These are phyloP conservation scores for Neurospora sp. DNA, from an alignment of 495 filamentous ascomycete species.

Conservation along the genomic window DNA sequence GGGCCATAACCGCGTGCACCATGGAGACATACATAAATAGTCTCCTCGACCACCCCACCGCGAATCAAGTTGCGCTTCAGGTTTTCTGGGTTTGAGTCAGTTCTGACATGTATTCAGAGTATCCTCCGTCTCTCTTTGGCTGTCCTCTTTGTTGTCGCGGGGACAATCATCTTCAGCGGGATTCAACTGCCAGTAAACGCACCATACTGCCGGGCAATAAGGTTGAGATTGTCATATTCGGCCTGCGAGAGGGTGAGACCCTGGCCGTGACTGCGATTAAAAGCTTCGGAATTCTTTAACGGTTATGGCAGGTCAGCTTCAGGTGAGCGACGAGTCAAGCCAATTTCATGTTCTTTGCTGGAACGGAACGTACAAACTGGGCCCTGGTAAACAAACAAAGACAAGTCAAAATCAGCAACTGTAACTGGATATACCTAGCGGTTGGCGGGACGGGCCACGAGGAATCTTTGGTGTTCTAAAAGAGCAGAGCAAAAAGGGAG, in stretches of 20 bases:
- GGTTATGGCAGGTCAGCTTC: background rate
- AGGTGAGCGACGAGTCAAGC: background rate
- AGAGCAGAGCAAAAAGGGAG: background rate
- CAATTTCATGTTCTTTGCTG: background rate
- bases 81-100: slow-evolving; percentile 36
- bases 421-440: background rate
- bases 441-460: background rate
- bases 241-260: slow-evolving; percentile 18
- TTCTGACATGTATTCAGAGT: background rate
- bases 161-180: background rate
- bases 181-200: background rate
- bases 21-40: slow-evolving; percentile 42
- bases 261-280: background rate
- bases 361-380: slow-evolving; percentile 16
- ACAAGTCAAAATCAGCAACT: background rate
- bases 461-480: background rate
- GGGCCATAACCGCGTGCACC: background rate
- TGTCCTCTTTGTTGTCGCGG: background rate
- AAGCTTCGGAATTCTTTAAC: slow-evolving; percentile 6
- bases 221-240: slow-evolving; percentile 25
- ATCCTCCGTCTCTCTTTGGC: background rate
- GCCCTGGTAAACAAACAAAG: slow-evolving; percentile 8
- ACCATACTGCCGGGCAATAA: slow-evolving; percentile 27
- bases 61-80: slow-evolving; percentile 51
- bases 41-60: slow-evolving; percentile 52